Evolutionary conservation across 495 filamentous ascomycete species (phyloP).

Genomic region (Ramalina peruviana): DNA sequence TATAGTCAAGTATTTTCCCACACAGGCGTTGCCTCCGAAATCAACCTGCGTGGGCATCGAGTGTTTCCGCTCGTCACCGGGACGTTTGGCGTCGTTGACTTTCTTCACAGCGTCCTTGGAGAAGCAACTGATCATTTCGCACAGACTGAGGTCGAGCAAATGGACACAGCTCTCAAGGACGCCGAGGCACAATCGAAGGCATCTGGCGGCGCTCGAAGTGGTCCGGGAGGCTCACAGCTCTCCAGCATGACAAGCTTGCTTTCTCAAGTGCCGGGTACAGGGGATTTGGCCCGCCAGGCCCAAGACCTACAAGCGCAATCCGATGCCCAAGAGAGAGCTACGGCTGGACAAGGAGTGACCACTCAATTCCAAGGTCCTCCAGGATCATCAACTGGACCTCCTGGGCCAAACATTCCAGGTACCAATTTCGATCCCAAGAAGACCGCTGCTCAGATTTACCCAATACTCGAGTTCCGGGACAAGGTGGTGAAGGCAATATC

Average conservation of each 20-base stretch:
- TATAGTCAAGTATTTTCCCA: slow-evolving; percentile 75
- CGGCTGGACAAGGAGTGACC: slow-evolving; percentile 18
- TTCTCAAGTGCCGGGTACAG: slow-evolving; percentile 63
- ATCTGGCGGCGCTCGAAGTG: slow-evolving; percentile 18
- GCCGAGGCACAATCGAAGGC: slow-evolving; percentile 39
- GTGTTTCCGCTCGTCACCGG: slow-evolving; percentile 83
- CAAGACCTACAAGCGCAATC: slow-evolving; percentile 59
- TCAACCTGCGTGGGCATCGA: slow-evolving; percentile 56
- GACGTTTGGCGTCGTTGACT: slow-evolving; percentile 86
- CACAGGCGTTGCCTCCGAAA: slow-evolving; percentile 57
- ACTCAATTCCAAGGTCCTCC: slow-evolving; percentile 31
- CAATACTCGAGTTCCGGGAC: slow-evolving; percentile 87
- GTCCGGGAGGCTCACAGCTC: slow-evolving; percentile 20
- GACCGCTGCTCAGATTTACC: slow-evolving; percentile 74
- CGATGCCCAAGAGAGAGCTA: slow-evolving; percentile 57
- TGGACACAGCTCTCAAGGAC: slow-evolving; percentile 58
- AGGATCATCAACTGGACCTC: slow-evolving; percentile 32
- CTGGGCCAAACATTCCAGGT: slow-evolving; percentile 45
- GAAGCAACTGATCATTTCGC: slow-evolving; percentile 94
- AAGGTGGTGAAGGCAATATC: slow-evolving; percentile 75
- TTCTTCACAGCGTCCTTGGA: slow-evolving; percentile 90
- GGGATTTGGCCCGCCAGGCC: slow-evolving; percentile 64
- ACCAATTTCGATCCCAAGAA: slow-evolving; percentile 73
- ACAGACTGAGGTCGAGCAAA: slow-evolving; percentile 84
- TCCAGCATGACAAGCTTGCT: slow-evolving; percentile 53